Evolutionary conservation across 2,329 filamentous ascomycete genomes (phyloP).

Genomic region (Dothiorella sarmentorum): DNA sequence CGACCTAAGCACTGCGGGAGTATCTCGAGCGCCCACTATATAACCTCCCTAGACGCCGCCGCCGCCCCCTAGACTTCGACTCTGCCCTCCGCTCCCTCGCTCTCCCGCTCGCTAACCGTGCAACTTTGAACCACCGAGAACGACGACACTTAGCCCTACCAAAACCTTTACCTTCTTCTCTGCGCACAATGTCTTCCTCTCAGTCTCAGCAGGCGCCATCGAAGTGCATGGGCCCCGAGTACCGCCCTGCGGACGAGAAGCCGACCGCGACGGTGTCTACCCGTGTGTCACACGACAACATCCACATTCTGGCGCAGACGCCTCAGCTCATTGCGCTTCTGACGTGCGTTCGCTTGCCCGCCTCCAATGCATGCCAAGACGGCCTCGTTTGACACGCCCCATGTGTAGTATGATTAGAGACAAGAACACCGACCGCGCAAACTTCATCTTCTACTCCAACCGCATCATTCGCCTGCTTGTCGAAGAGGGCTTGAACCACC

Average conservation of each 20-base stretch:
- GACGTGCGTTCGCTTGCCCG: slow-evolving; percentile 66
- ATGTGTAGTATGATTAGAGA: slow-evolving; percentile 85
- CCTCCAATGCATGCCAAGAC: neutral
- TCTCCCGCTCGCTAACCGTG: neutral
- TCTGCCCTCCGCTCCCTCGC: neutral
- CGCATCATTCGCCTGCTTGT: slow-evolving; percentile 94
- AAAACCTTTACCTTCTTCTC: neutral
- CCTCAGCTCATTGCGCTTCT: slow-evolving; percentile 95
- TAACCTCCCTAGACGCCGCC: neutral
- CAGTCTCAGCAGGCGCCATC: slow-evolving; percentile 39
- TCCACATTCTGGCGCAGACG: slow-evolving; percentile 86
- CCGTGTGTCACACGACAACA: slow-evolving; percentile 75
- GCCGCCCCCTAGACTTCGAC: neutral
- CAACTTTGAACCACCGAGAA: neutral
- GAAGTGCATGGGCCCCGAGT: slow-evolving; percentile 74
- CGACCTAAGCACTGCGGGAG: slow-evolving; percentile 4
- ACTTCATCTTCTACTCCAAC: slow-evolving; percentile 99
- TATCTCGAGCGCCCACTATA: slow-evolving; percentile 5
- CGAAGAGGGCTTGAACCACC: slow-evolving; percentile 94
- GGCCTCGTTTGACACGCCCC: neutral
- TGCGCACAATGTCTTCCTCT: slow-evolving; percentile 13
- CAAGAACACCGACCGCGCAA: slow-evolving; percentile 81
- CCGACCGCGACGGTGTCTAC: slow-evolving; percentile 87
- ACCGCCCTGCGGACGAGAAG: slow-evolving; percentile 72
- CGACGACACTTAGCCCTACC: neutral